phyloP scores from a whole-genome alignment of 495 filamentous ascomycete genomes.

The Aspergillus carlsbadensis region DNA sequence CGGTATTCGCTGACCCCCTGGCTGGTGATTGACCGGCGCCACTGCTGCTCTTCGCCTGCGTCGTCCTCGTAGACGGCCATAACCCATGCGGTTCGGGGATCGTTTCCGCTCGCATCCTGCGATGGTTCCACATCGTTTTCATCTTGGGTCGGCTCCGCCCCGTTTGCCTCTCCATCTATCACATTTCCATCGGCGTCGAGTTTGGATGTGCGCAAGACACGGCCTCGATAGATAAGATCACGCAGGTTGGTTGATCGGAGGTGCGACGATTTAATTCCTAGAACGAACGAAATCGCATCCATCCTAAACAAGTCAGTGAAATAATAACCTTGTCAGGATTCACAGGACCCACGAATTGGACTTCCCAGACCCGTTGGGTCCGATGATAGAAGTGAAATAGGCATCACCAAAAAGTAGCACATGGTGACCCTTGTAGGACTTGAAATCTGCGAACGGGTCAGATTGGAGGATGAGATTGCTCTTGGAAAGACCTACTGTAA shows the following conservation, averaged over 20 bases:
- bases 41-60: slow-evolving; percentile 89
- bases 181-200: slow-evolving; percentile 84
- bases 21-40: slow-evolving; percentile 92
- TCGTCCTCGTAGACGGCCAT: slow-evolving; percentile 99
- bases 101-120: slow-evolving; percentile 56
- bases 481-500: slow-evolving; percentile 63
- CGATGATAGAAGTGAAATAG: slow-evolving; percentile 99
- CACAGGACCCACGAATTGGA: slow-evolving; percentile 86
- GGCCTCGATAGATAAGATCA: slow-evolving; percentile 94
- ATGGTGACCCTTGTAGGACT: slow-evolving; percentile 98
- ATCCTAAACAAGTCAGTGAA: slow-evolving; percentile 59
- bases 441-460: slow-evolving; percentile 70
- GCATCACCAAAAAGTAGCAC: slow-evolving; percentile 93
- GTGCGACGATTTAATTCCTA: slow-evolving; percentile 97
- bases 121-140: slow-evolving; percentile 38
- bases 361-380: slow-evolving; percentile 98
- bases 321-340: neutral
- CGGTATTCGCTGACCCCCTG: slow-evolving; percentile 90
- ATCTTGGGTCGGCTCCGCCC: slow-evolving; percentile 44
- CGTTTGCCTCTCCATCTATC: slow-evolving; percentile 51
- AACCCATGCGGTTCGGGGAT: slow-evolving; percentile 94
- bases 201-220: slow-evolving; percentile 86
- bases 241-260: slow-evolving; percentile 91
- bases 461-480: too few relatives aligned
- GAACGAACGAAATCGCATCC: slow-evolving; percentile 99